These are phyloP conservation scores for Colletotrichum cereale DNA, from an alignment of 2,329 filamentous ascomycete species.

Conservation along the genomic window DNA sequence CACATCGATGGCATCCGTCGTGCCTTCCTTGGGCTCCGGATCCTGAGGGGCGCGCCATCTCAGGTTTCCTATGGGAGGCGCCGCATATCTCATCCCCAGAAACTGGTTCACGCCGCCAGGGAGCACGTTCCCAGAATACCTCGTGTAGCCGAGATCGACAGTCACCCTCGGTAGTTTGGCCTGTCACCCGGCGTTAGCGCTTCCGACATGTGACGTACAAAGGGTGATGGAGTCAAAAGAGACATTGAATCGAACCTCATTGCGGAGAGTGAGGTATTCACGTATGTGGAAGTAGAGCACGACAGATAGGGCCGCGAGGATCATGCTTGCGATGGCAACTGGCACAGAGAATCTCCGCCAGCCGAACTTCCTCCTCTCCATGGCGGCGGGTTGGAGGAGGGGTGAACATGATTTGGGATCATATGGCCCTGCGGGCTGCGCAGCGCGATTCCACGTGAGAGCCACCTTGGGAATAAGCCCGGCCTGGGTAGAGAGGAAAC, in stretches of 20 bases:
- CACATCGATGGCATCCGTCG: constrained; percentile 54
- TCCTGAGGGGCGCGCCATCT: constrained; percentile 64
- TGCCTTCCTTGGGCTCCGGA: constrained; percentile 50
- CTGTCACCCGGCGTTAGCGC: constrained; percentile 21
- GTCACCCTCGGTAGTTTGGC: constrained; percentile 32
- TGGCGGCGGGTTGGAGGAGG: constrained; percentile 22
- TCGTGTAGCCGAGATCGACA: constrained; percentile 59
- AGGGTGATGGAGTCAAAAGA: not conserved
- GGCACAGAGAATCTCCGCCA: constrained; percentile 33
- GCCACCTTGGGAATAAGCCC: constrained; percentile 17
- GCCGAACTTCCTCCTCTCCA: constrained; percentile 31
- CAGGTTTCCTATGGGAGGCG: constrained; percentile 62
- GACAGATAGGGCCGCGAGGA: constrained; percentile 33
- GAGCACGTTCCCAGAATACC: constrained; percentile 56
- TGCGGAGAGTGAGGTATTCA: constrained; percentile 20
- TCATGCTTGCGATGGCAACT: constrained; percentile 36
- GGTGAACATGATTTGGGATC: constrained; percentile 34
- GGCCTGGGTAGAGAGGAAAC: constrained; percentile 18
- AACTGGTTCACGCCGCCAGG: constrained; percentile 58
- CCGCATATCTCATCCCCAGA: constrained; percentile 64
- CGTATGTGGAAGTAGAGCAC: constrained; percentile 36
- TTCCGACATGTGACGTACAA: not conserved
- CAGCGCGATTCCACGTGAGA: constrained; percentile 37
- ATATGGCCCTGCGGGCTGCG: constrained; percentile 36
- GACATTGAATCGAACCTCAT: constrained; percentile 30